These are phyloP conservation scores for Cyclanthera cordifolia DNA, from an alignment of 306 rosid species.

Conservation along the genomic window DNA sequence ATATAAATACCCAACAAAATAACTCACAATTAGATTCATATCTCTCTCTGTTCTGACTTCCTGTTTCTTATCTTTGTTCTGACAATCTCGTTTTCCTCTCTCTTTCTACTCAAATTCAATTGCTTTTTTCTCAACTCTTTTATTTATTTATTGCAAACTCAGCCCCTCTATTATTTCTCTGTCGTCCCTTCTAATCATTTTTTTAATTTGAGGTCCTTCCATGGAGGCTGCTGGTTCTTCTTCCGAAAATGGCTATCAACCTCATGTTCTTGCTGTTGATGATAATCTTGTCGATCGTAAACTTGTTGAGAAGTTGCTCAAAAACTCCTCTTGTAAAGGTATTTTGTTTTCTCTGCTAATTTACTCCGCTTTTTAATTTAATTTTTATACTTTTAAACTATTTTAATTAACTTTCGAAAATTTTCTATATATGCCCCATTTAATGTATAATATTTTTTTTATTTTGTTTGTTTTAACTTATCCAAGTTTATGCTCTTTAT, in stretches of 20 bases:
- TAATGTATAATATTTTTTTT: too few species aligned
- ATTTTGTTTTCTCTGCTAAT: neutral
- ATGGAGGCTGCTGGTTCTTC: conserved; percentile 36
- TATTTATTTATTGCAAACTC: neutral
- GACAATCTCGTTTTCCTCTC: too few species aligned
- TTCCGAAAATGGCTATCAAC: conserved; percentile 34
- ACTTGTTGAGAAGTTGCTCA: conserved; percentile 69
- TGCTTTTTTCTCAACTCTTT: neutral
- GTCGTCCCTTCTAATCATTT: neutral
- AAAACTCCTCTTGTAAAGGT: conserved; percentile 81
- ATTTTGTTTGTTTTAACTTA: too few species aligned
- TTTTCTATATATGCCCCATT: too few species aligned
- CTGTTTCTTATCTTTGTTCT: too few species aligned
- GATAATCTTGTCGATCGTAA: conserved; percentile 71
- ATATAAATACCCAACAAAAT: too few species aligned
- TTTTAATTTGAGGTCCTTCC: neutral
- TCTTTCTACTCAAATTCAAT: neutral
- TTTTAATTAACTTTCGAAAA: too few species aligned
- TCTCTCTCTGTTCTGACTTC: too few species aligned
- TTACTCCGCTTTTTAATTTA: too few species aligned
- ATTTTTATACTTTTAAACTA: too few species aligned
- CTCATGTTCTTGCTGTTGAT: conserved; percentile 92
- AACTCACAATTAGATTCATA: too few species aligned
- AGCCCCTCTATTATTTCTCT: neutral
- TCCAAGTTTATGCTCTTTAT: too few species aligned